Evolutionary conservation across 225 moss, liverwort and hornwort genomes (phyloP).

Genomic region (Polytrichum commune): DNA sequence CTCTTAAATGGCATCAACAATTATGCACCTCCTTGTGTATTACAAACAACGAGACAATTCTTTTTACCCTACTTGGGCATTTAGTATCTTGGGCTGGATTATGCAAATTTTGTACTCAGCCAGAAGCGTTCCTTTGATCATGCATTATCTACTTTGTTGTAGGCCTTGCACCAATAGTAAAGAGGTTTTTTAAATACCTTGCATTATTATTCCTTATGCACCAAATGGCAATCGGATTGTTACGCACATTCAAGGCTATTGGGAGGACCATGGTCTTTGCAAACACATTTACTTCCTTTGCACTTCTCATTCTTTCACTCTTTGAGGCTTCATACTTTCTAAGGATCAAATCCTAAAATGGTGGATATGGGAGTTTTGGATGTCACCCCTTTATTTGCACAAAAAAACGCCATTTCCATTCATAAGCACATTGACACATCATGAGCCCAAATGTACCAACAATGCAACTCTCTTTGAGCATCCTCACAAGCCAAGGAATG

Average conservation of each 20-base stretch:
- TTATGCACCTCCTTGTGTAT: slow-evolving; percentile 18
- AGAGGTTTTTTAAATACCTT: slow-evolving; percentile 17
- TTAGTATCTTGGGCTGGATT: slow-evolving; percentile 14
- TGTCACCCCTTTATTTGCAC: slow-evolving; percentile 56
- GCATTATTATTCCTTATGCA: slow-evolving; percentile 20
- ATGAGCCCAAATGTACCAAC: slow-evolving; percentile 4
- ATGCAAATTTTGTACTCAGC: slow-evolving; percentile 18
- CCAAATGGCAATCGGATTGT: slow-evolving; percentile 23
- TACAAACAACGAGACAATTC: slow-evolving; percentile 25
- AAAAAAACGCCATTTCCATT: slow-evolving; percentile 56
- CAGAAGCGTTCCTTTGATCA: slow-evolving; percentile 10
- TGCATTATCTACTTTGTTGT: slow-evolving; percentile 8
- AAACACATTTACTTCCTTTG: slow-evolving; percentile 19
- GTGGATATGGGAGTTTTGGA: slow-evolving; percentile 69
- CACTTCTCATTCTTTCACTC: slow-evolving; percentile 15
- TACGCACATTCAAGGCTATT: slow-evolving; percentile 16
- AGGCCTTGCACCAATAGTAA: slow-evolving; percentile 14
- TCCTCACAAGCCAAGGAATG: slow-evolving; percentile 55
- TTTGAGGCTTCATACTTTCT: slow-evolving; percentile 21
- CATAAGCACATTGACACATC: slow-evolving; percentile 40
- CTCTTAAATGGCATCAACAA: slow-evolving; percentile 15
- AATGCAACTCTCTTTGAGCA: slow-evolving; percentile 28
- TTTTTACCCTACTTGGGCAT: slow-evolving; percentile 27
- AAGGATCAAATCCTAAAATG: slow-evolving; percentile 36
- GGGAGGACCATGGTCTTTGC: slow-evolving; percentile 25